A percentile compares a stretch with the other conserved stretches of the same genome.
phyloP scores from a whole-genome alignment of 345 rosid genomes.

The Carallia pectinifolia region DNA sequence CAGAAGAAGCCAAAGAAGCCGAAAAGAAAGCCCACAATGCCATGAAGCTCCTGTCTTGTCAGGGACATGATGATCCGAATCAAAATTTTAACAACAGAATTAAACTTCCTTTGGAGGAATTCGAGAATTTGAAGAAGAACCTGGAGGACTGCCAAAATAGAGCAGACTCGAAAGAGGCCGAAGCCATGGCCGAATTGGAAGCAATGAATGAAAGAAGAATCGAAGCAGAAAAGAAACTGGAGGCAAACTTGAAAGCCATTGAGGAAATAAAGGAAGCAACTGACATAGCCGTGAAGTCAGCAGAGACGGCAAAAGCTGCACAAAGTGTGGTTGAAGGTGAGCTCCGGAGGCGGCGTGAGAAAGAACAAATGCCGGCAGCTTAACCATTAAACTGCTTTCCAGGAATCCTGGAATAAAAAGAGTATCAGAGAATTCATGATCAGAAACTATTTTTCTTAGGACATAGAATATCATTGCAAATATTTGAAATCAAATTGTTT shows the following conservation, averaged over 20 bases:
- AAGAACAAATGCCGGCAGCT: conserved; percentile 16
- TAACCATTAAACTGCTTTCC: no score
- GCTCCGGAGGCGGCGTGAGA: conserved; percentile 58
- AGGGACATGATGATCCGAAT: conserved; percentile 23
- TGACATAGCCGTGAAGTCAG: conserved; percentile 66
- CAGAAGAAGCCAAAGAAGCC: conserved; percentile 52
- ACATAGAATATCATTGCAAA: no score
- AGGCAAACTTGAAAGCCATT: conserved; percentile 47
- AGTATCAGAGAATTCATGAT: no score
- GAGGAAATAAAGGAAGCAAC: conserved; percentile 71
- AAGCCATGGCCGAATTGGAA: conserved; percentile 44
- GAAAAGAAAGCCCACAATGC: conserved; percentile 50
- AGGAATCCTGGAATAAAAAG: no score
- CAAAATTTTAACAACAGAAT: conserved; percentile 35
- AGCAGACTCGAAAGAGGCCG: conserved; percentile 50
- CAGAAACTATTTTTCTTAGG: no score
- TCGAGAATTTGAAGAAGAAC: conserved; percentile 48
- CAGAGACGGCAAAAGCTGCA: conserved; percentile 68
- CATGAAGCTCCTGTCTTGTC: conserved; percentile 44
- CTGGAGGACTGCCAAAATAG: conserved; percentile 42
- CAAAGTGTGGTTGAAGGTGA: conserved; percentile 58
- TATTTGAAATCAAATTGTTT: no score
- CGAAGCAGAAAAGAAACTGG: conserved; percentile 47
- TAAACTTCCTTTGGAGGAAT: conserved; percentile 53
- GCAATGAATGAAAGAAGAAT: conserved; percentile 40